Conservation (phyloP, 2,329 filamentous ascomycete genomes). For the Scedosporium aurantiacum region DNA sequence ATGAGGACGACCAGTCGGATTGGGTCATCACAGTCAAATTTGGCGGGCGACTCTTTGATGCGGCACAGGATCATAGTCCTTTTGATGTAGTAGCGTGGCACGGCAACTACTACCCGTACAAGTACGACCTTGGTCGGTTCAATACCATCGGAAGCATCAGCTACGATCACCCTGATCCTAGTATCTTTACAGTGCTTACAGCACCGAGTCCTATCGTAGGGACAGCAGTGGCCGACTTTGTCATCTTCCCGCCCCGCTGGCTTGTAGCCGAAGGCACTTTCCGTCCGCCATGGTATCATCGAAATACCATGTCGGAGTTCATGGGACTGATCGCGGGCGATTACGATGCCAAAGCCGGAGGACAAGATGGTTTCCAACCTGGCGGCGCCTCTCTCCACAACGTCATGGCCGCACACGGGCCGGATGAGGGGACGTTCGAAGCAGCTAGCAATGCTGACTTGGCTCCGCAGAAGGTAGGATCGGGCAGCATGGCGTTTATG, state of each 20-base stretch:
- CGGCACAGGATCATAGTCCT: conserved; percentile 51
- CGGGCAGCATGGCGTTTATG: conserved; percentile 33
- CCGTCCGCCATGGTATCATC: conserved; percentile 55
- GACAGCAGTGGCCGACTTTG: conserved; percentile 50
- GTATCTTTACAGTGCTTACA: conserved; percentile 55
- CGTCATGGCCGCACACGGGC: conserved; percentile 43
- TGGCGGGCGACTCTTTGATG: conserved; percentile 47
- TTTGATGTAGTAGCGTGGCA: conserved; percentile 67
- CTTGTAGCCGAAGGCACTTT: conserved; percentile 51
- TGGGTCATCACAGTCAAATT: conserved; percentile 54
- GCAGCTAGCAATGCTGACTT: conserved; percentile 31
- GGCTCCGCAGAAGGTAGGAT: conserved; percentile 26
- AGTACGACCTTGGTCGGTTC: conserved; percentile 45
- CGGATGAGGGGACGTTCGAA: conserved; percentile 32
- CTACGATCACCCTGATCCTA: conserved; percentile 56
- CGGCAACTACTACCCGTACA: conserved; percentile 53
- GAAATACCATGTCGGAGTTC: conserved; percentile 46
- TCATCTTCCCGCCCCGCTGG: conserved; percentile 59
- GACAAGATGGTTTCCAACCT: conserved; percentile 25
- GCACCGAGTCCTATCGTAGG: conserved; percentile 40
- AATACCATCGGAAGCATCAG: conserved; percentile 47
- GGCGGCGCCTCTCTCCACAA: conserved; percentile 37
- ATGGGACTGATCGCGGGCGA: conserved; percentile 38
- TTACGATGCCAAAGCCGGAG: conserved; percentile 13
- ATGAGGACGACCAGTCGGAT: conserved; percentile 41